Percentiles rank a stretch among this genome's conserved stretches.
Evolutionary conservation across 179 eudicot genomes (phyloP).

Genomic region (Beta lomatogona): DNA sequence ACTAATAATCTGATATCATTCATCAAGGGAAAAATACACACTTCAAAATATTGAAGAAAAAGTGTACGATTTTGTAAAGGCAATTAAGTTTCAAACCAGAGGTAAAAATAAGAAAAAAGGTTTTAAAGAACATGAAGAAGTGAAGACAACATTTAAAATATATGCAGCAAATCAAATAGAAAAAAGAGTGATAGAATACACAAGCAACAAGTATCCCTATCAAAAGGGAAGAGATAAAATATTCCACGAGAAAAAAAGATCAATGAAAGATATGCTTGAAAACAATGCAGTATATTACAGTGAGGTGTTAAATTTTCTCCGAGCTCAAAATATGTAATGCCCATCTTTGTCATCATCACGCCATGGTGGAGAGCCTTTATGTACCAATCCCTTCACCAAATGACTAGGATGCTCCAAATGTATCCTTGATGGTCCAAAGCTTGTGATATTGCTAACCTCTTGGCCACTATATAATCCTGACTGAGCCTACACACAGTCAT

Average conservation of each 20-base stretch:
- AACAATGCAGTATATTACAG: slow-evolving; percentile 55
- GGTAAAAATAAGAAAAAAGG: background rate
- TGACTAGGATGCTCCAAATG: slow-evolving; percentile 64
- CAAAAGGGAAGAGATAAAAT: background rate
- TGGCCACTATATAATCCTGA: slow-evolving; percentile 70
- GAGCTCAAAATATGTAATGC: slow-evolving; percentile 80
- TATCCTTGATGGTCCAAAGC: slow-evolving; percentile 69
- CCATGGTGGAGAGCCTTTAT: slow-evolving; percentile 83
- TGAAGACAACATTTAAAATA: background rate
- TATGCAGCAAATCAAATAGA: background rate
- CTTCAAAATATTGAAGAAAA: background rate
- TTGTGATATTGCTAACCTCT: slow-evolving; percentile 67
- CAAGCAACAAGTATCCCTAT: background rate
- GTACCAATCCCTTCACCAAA: slow-evolving; percentile 60
- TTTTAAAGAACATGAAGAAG: slow-evolving; percentile 1
- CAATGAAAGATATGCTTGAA: slow-evolving; percentile 26
- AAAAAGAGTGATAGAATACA: background rate
- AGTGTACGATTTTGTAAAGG: background rate
- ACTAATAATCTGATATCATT: background rate
- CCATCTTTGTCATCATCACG: slow-evolving; percentile 87
- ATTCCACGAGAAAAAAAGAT: slow-evolving; percentile 16
- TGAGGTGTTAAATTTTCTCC: slow-evolving; percentile 79
- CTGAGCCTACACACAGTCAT: slow-evolving; percentile 81
- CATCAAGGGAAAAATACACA: background rate
- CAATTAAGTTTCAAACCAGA: background rate